Conservation (phyloP, 441 rosid genomes). For the Mallotus repandus region DNA sequence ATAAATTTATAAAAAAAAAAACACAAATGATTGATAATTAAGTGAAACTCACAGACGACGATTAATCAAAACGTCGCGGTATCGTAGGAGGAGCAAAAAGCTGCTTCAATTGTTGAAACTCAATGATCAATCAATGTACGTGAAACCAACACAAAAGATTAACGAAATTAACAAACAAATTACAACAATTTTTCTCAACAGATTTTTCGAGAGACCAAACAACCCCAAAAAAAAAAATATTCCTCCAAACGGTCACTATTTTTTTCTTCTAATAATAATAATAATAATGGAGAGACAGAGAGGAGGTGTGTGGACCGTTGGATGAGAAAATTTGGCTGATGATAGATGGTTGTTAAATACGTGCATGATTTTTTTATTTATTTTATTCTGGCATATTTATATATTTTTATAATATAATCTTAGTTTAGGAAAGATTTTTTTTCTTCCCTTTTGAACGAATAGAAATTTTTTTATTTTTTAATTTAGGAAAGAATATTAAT, state of each 20-base stretch:
- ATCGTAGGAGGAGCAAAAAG: neutral
- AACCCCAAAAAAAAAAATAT: neutral
- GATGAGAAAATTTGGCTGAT: conserved; percentile 16
- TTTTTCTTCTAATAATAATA: neutral
- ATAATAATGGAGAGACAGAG: too few species aligned
- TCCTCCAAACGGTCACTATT: conserved; percentile 26
- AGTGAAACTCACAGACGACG: neutral
- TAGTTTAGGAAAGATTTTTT: too few species aligned
- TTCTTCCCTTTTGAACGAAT: too few species aligned
- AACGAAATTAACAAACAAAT: too few species aligned
- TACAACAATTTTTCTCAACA: too few species aligned
- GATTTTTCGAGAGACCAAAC: too few species aligned
- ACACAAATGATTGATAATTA: neutral
- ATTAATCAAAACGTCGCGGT: neutral
- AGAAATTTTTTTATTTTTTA: too few species aligned
- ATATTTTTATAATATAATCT: neutral
- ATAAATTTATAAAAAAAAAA: neutral
- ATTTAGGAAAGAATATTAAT: too few species aligned
- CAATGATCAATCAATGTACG: neutral
- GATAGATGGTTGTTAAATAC: conserved; percentile 7
- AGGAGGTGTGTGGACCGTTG: conserved; percentile 17
- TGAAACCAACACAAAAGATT: neutral
- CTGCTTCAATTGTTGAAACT: neutral
- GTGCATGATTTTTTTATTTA: neutral
- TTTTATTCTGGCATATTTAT: neutral